A percentile compares a stretch with the other conserved stretches of the same genome.
Conservation (phyloP, 768 basidiomycete genomes). For the Boletus sp. region DNA sequence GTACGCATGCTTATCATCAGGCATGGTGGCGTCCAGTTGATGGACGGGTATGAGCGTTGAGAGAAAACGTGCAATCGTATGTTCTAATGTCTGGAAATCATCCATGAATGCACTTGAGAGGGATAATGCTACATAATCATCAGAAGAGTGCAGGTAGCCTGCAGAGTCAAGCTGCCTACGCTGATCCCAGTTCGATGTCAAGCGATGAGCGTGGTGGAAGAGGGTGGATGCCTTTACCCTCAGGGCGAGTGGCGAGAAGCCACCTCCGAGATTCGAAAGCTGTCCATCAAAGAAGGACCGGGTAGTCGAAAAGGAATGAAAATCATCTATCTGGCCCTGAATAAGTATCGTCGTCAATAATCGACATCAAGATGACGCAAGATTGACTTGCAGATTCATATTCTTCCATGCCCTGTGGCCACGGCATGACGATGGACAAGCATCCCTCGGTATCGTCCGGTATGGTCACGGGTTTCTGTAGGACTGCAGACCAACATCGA, state of each 20-base stretch:
- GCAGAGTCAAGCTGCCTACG: conserved; percentile 39
- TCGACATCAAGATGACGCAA: conserved; percentile 2
- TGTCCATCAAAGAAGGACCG: conserved; percentile 61
- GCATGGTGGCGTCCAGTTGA: conserved; percentile 53
- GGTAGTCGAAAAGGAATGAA: conserved; percentile 54
- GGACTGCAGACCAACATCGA: conserved; percentile 74
- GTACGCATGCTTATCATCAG: conserved; percentile 58
- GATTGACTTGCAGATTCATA: conserved; percentile 60
- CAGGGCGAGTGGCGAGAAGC: conserved; percentile 61
- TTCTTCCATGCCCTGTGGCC: conserved; percentile 71
- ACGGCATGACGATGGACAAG: conserved; percentile 65
- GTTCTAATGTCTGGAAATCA: conserved; percentile 60
- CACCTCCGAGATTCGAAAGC: conserved; percentile 43
- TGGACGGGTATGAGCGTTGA: conserved; percentile 62
- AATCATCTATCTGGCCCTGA: conserved; percentile 57
- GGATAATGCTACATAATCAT: conserved; percentile 38
- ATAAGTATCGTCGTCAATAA: conserved; percentile 15
- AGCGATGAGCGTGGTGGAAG: conserved; percentile 61
- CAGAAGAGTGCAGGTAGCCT: conserved; percentile 15
- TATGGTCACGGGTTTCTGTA: conserved; percentile 64
- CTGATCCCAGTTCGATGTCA: conserved; percentile 59
- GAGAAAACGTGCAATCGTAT: conserved; percentile 59
- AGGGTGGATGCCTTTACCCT: conserved; percentile 76
- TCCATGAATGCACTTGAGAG: conserved; percentile 49
- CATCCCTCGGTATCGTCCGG: conserved; percentile 58